phyloP scores from a whole-genome alignment of 83 land plant species.

The Thuja plicata region DNA sequence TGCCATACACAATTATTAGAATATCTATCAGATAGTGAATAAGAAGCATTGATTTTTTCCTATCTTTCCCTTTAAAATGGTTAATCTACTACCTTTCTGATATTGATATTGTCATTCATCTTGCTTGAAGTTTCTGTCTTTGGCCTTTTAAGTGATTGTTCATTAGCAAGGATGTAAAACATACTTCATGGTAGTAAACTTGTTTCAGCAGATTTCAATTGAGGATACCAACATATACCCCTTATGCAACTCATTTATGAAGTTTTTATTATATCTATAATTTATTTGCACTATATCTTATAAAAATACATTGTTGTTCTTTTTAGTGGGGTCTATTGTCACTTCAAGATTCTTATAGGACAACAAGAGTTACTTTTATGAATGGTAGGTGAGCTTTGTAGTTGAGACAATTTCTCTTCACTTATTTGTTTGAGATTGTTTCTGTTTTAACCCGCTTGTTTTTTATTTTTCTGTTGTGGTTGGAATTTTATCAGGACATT shows the following conservation, averaged over 20 bases:
- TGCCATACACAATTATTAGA: background rate
- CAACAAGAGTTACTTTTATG: background rate
- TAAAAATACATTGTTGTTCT: background rate
- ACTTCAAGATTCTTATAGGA: background rate
- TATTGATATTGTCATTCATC: background rate
- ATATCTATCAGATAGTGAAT: background rate
- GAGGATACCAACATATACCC: background rate
- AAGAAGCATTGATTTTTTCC: background rate
- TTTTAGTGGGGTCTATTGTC: background rate
- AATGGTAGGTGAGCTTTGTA: background rate
- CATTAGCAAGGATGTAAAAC: background rate
- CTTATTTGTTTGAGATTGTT: background rate
- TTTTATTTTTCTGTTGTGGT: background rate
- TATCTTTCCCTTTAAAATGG: background rate
- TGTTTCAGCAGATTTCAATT: background rate
- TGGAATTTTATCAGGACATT: background rate
- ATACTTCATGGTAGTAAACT: background rate
- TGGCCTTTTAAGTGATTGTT: background rate
- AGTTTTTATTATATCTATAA: no score
- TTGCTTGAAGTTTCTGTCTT: no score
- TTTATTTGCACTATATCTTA: background rate
- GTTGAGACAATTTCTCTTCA: background rate
- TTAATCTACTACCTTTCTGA: background rate
- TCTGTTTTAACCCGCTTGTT: background rate
- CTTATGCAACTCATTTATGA: background rate